Conservation (phyloP, 257 asterid genomes). For the Lycium ferocissimum region DNA sequence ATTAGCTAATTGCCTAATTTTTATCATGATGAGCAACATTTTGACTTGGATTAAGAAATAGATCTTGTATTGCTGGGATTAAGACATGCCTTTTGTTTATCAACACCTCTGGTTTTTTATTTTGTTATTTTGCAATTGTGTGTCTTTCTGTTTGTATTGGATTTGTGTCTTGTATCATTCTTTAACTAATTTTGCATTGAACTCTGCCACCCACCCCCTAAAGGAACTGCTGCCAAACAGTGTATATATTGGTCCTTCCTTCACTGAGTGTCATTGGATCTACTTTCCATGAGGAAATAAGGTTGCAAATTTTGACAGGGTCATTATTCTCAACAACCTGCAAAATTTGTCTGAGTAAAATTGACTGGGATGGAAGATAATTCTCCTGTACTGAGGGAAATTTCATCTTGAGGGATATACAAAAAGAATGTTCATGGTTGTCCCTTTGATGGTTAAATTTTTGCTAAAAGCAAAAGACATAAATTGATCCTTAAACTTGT, state of each 20-base stretch:
- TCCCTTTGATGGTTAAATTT: not conserved
- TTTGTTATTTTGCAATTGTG: not conserved
- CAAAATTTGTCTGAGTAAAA: not conserved
- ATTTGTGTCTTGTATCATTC: not conserved
- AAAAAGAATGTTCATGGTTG: not conserved
- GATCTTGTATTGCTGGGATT: slow-evolving; percentile 15
- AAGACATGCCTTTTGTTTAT: not conserved
- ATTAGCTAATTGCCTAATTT: not conserved
- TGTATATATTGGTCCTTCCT: not conserved
- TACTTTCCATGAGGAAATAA: not conserved
- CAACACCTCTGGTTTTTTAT: not conserved
- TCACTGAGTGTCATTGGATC: not conserved
- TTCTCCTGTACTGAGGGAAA: not conserved
- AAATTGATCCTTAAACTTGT: too few relatives aligned
- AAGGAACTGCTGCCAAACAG: not conserved
- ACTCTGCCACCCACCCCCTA: not conserved
- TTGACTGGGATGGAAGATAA: not conserved
- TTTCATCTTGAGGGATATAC: not conserved
- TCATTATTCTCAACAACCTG: slow-evolving; percentile 4
- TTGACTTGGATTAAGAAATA: slow-evolving; percentile 12
- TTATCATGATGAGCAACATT: not conserved
- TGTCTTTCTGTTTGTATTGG: not conserved
- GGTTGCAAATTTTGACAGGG: not conserved
- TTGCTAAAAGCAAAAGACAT: too few relatives aligned
- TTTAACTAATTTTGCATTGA: not conserved